Evolutionary conservation across 257 asterid species (phyloP), one percentile per base, ranked within the genome.

Genomic region (Cruciata laevipes): DNA sequence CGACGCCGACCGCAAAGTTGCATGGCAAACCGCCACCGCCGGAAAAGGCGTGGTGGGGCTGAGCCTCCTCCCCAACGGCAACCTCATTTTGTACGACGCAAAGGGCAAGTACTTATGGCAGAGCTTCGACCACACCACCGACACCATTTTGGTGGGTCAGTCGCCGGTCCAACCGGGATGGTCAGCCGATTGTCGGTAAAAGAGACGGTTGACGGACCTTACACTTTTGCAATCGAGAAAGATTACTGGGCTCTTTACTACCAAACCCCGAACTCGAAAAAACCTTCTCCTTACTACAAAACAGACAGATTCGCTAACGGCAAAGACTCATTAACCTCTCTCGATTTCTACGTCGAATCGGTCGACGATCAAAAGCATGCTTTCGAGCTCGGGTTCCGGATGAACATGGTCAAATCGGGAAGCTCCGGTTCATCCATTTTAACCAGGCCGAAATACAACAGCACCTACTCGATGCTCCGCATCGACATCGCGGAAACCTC

Each of bases 401-500:
- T 7, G 31, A 75, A 81, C 71, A 10, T 75, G 65, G 69, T 77
- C 58, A 70, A 49, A 37, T 77, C 81, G 0, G 59, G 58, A 0
- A 77, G 75, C 37, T 73, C 6, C 0, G 80, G 83, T 20, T 25
- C 78, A 0, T 51, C 30, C 16, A 62, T 75, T 5, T 23, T 83
- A 14, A 17, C 82, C 7, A 71, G 82, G 65, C 84, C 85, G 37
- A 83, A 80, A 74, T 83, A 78, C 69, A 83, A 80, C 20, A 69
- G 66, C 44, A 81, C 79, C 5, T 80, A 75, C 53, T 70, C 75
- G 0, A 75, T 83, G 82, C 77, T 85, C 10, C 68, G 86, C 16
- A 79, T 81, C 2, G 90, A 77, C 17, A 52, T 79, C 1, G 88
- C 47, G 86, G 90, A 17, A 81, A 81, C 23, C 40, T 81, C 57